Evolutionary conservation across 306 rosid species (phyloP).

Genomic region (barrel medic (Medicago truncatula)): MtrunA17r5.0-ANR NC_053044.1:49128001-49128500

Average conservation of each 20-base stretch:
- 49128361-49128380: slow-evolving; percentile 60
- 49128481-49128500: slow-evolving; percentile 56
- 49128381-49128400: slow-evolving; percentile 60
- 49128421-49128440: background rate
- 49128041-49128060: too few species aligned
- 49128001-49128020: slow-evolving; percentile 4
- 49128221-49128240: too few species aligned
- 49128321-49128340: slow-evolving; percentile 62
- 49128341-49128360: slow-evolving; percentile 56
- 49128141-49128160: too few species aligned
- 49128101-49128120: slow-evolving; percentile 1
- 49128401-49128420: slow-evolving; percentile 50
- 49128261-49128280: background rate
- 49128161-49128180: too few species aligned
- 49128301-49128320: slow-evolving; percentile 52
- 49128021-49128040: background rate
- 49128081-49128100: background rate
- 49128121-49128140: slow-evolving; percentile 13
- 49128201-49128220: too few species aligned
- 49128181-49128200: too few species aligned
- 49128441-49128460: background rate
- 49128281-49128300: background rate
- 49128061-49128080: background rate
- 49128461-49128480: slow-evolving; percentile 25
- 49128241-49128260: too few species aligned